Conservation (phyloP, 169 alveolate genomes). For the Besnoitia besnoiti region DNA sequence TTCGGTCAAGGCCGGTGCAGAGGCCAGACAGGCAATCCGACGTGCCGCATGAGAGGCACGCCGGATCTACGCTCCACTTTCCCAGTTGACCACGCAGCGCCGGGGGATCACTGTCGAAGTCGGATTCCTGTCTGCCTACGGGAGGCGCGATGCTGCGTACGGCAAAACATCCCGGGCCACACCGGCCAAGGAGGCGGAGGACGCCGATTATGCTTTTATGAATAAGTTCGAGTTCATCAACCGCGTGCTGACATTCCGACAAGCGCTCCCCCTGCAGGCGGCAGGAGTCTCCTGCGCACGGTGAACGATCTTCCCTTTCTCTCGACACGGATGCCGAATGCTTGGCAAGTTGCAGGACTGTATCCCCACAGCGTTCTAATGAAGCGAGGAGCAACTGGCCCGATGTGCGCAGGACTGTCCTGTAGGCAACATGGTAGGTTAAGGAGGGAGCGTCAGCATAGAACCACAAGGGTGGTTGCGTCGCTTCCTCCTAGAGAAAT, state of each 20-base stretch:
- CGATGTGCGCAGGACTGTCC: not conserved
- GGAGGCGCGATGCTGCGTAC: not conserved
- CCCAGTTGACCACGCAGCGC: too few relatives aligned
- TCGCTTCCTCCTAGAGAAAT: too few relatives aligned
- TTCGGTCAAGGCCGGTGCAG: not conserved
- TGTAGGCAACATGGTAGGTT: not conserved
- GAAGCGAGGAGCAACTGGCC: not conserved
- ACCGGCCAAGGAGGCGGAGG: not conserved
- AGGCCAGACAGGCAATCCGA: not conserved
- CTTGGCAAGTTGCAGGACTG: not conserved
- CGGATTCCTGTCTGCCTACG: not conserved
- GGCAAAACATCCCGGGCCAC: not conserved
- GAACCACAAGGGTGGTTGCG: too few relatives aligned
- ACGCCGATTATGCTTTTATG: not conserved
- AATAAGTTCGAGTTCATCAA: not conserved
- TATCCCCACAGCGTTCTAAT: not conserved
- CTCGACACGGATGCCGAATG: not conserved
- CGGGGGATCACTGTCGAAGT: too few relatives aligned
- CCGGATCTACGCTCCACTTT: not conserved
- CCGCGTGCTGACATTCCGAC: not conserved
- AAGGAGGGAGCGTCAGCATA: too few relatives aligned
- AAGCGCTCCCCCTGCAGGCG: not conserved
- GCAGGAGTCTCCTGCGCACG: not conserved
- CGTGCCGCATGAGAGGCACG: not conserved
- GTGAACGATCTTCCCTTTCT: not conserved